A percentile compares a stretch with the other conserved stretches of the same genome.
phyloP scores from a whole-genome alignment of 768 basidiomycete genomes.

The Rhodotorula sphaerocarpa region DNA sequence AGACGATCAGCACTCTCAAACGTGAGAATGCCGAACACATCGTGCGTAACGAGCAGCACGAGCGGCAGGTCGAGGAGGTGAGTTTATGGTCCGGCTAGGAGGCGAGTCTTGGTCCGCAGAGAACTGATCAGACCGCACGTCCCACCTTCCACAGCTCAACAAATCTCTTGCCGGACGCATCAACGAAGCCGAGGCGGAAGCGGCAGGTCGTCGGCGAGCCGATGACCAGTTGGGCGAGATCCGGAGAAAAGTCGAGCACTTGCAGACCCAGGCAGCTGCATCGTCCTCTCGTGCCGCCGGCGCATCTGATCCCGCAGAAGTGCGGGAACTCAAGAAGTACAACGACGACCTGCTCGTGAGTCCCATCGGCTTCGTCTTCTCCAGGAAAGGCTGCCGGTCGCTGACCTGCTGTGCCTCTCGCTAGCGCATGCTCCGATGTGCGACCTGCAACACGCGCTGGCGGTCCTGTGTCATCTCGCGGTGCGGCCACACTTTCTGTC shows the following conservation, averaged over 20 bases:
- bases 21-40: conserved; percentile 40
- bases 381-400: not conserved
- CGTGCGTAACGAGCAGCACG: conserved; percentile 37
- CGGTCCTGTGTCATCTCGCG: conserved; percentile 20
- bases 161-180: conserved; percentile 39
- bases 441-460: conserved; percentile 58
- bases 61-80: conserved; percentile 39
- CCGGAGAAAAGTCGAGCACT: conserved; percentile 42
- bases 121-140: not conserved
- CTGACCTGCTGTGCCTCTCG: not conserved
- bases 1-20: conserved; percentile 35
- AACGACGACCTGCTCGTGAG: conserved; percentile 39
- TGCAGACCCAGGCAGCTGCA: conserved; percentile 35
- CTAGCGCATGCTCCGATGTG: conserved; percentile 77
- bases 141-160: conserved; percentile 38
- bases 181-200: conserved; percentile 39
- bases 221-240: conserved; percentile 43
- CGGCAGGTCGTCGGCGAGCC: conserved; percentile 33
- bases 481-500: conserved; percentile 41
- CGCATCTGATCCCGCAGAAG: conserved; percentile 39
- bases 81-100: too few species aligned
- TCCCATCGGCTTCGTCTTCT: not conserved
- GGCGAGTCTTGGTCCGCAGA: too few species aligned
- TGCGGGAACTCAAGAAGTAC: conserved; percentile 34
- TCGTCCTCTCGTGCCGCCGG: conserved; percentile 34